These are phyloP conservation scores for Penicillium sp. DNA, from an alignment of 2,329 filamentous ascomycete species.

Conservation along the genomic window DNA sequence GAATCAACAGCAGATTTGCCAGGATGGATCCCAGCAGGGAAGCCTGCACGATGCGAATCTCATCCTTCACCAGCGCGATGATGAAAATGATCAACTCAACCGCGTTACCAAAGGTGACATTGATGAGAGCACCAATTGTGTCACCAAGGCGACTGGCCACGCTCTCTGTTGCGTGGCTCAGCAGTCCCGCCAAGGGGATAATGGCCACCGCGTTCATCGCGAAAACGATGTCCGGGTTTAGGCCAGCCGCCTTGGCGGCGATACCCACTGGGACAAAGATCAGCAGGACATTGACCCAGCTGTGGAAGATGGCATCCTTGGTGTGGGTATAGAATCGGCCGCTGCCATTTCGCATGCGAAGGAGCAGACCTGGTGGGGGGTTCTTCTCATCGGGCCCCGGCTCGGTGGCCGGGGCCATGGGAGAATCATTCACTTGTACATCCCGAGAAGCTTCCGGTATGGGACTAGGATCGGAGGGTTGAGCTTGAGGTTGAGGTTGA, in stretches of 20 bases:
- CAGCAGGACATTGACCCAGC: slow-evolving; percentile 46
- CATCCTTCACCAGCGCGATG: slow-evolving; percentile 74
- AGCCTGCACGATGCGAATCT: slow-evolving; percentile 89
- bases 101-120: slow-evolving; percentile 76
- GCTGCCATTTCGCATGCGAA: slow-evolving; percentile 32
- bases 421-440: slow-evolving; percentile 31
- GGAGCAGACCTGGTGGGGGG: slow-evolving; percentile 22
- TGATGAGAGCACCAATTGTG: slow-evolving; percentile 69
- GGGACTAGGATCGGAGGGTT: not conserved
- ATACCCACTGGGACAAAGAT: slow-evolving; percentile 46
- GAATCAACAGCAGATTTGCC: slow-evolving; percentile 80
- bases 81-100: slow-evolving; percentile 78
- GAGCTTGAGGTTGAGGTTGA: not conserved
- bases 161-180: slow-evolving; percentile 73
- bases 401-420: not conserved
- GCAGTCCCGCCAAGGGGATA: slow-evolving; percentile 69
- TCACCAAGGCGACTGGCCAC: slow-evolving; percentile 72
- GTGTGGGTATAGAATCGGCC: slow-evolving; percentile 36
- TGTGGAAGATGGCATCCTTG: slow-evolving; percentile 36
- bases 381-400: slow-evolving; percentile 22
- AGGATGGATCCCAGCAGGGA: slow-evolving; percentile 87
- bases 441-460: slow-evolving; percentile 17
- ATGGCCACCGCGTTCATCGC: slow-evolving; percentile 74
- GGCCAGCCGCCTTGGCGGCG: slow-evolving; percentile 34
- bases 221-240: slow-evolving; percentile 65